Evolutionary conservation across 345 rosid species (phyloP).

Genomic region (Anastatica hierochuntica): DNA sequence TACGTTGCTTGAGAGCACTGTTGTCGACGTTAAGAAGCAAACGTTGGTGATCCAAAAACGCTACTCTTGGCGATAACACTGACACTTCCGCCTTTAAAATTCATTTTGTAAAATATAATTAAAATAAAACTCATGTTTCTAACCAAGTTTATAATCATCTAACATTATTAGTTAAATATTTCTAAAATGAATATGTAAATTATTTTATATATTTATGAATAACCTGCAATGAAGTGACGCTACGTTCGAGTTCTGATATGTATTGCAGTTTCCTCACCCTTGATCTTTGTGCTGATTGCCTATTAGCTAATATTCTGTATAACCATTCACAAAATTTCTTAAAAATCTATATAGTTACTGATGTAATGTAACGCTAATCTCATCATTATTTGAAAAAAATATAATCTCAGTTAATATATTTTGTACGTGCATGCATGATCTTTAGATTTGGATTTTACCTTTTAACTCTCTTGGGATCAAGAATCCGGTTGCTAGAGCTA

Average conservation of each 20-base stretch:
- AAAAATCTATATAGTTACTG: background rate
- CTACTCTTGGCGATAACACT: slow-evolving; percentile 72
- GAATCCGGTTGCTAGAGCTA: slow-evolving; percentile 33
- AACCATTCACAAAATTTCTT: background rate
- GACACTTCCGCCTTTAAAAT: slow-evolving; percentile 65
- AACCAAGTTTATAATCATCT: no score
- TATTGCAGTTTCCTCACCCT: slow-evolving; percentile 85
- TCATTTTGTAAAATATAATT: background rate
- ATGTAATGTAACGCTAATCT: background rate
- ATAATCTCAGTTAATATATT: background rate
- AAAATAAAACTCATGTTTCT: background rate
- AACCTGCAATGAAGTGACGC: slow-evolving; percentile 75
- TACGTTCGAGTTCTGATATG: slow-evolving; percentile 88
- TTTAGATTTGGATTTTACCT: slow-evolving; percentile 34
- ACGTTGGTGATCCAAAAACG: slow-evolving; percentile 80
- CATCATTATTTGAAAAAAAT: no score
- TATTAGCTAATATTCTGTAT: slow-evolving; percentile 79
- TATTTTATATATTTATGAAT: no score
- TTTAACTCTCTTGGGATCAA: slow-evolving; percentile 83
- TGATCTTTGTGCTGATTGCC: slow-evolving; percentile 94
- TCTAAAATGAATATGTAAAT: background rate
- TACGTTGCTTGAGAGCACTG: slow-evolving; percentile 81
- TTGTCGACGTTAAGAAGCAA: slow-evolving; percentile 78
- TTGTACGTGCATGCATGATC: slow-evolving; percentile 29
- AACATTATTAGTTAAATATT: no score